Percentiles rank a stretch among this genome's conserved stretches.
These are phyloP conservation scores for Parmales sp. DNA, from an alignment of 108 stramenopile genomes.

Conservation along the genomic window DNA sequence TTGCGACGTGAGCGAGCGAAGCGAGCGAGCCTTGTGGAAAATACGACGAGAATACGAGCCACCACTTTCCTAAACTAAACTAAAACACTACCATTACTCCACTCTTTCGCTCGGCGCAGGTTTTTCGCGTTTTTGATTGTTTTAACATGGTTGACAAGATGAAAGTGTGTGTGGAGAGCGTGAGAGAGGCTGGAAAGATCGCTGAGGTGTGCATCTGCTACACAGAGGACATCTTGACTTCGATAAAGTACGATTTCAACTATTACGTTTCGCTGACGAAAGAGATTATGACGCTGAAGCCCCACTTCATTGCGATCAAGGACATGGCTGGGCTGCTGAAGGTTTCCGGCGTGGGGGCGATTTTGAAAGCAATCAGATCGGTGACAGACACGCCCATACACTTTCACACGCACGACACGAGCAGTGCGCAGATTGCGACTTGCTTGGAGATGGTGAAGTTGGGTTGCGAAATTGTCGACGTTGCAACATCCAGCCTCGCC, in stretches of 20 bases:
- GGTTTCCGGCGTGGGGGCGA: slow-evolving; percentile 67
- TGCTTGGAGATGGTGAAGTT: slow-evolving; percentile 83
- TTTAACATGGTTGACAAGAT: slow-evolving; percentile 75
- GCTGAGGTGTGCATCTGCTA: slow-evolving; percentile 72
- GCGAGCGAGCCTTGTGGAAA: no score
- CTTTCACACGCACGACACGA: slow-evolving; percentile 91
- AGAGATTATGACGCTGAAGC: slow-evolving; percentile 61
- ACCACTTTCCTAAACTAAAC: slow-evolving; percentile 64
- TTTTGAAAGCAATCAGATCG: slow-evolving; percentile 65
- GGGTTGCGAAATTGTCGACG: slow-evolving; percentile 93
- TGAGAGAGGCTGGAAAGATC: slow-evolving; percentile 64
- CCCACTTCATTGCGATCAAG: slow-evolving; percentile 91
- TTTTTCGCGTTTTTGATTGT: slow-evolving; percentile 82
- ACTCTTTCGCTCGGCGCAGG: no score
- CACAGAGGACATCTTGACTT: slow-evolving; percentile 38
- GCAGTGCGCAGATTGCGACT: slow-evolving; percentile 89
- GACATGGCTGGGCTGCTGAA: slow-evolving; percentile 95
- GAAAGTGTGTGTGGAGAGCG: slow-evolving; percentile 69
- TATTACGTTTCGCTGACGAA: slow-evolving; percentile 44
- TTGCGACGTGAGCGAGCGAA: no score
- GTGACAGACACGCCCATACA: slow-evolving; percentile 87
- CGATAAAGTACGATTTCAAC: slow-evolving; percentile 40
- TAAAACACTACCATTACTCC: slow-evolving; percentile 49
- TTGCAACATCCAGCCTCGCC: slow-evolving; percentile 81
- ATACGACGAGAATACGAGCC: slow-evolving; percentile 72